These are phyloP conservation scores for Aspergillus ochraceoroseus DNA, from an alignment of 2,329 filamentous ascomycete species.

Conservation along the genomic window DNA sequence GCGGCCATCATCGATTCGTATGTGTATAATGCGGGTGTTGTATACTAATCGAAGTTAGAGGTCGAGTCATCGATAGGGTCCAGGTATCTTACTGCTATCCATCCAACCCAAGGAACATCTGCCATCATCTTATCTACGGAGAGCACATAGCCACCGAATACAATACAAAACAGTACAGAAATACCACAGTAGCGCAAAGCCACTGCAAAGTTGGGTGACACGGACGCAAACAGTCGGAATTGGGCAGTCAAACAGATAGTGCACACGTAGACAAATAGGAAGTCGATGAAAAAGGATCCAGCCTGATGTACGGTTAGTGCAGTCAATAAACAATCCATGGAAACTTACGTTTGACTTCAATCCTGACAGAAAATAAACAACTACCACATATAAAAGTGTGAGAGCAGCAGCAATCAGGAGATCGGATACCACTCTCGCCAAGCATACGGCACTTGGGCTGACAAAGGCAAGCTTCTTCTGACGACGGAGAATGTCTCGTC, in stretches of 20 bases:
- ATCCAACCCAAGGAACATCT: conserved; percentile 59
- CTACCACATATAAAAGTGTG: conserved; percentile 52
- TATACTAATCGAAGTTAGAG: conserved; percentile 34
- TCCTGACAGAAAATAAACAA: conserved; percentile 58
- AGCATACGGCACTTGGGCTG: conserved; percentile 55
- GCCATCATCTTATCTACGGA: conserved; percentile 53
- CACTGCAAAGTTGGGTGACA: conserved; percentile 58
- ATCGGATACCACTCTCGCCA: conserved; percentile 56
- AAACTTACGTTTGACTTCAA: conserved; percentile 26
- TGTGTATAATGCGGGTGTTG: conserved; percentile 50
- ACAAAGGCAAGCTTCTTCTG: conserved; percentile 62
- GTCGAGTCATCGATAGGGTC: neutral
- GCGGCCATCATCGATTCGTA: conserved; percentile 62
- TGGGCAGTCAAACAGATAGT: conserved; percentile 56
- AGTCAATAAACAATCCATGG: neutral
- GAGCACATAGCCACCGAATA: conserved; percentile 60
- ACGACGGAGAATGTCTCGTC: conserved; percentile 61
- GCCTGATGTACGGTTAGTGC: conserved; percentile 32
- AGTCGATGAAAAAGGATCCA: conserved; percentile 59
- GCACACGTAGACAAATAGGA: conserved; percentile 55
- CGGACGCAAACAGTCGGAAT: conserved; percentile 58
- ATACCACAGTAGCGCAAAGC: conserved; percentile 58
- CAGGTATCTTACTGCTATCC: conserved; percentile 40
- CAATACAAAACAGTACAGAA: conserved; percentile 54
- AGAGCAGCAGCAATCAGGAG: conserved; percentile 51